Percentiles rank a stretch among this genome's conserved stretches.
These are phyloP conservation scores for Ogataea ramenticola DNA, from an alignment of 805 yeast genomes.

Conservation along the genomic window DNA sequence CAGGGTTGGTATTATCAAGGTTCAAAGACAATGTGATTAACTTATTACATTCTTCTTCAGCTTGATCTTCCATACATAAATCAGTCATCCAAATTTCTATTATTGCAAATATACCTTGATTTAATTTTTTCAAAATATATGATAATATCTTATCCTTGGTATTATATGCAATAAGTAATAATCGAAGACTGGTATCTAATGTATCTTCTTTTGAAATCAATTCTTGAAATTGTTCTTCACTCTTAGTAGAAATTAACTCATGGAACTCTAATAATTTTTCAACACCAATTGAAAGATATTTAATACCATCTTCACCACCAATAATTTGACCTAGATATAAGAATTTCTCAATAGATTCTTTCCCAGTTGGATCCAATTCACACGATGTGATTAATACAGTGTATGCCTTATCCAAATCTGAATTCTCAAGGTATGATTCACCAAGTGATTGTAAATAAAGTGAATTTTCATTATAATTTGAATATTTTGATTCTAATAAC, in stretches of 20 bases:
- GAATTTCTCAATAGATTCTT: constrained; percentile 70
- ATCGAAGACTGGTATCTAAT: constrained; percentile 14
- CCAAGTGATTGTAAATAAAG: constrained; percentile 52
- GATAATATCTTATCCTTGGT: constrained; percentile 20
- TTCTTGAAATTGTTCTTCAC: constrained; percentile 8
- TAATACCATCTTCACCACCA: constrained; percentile 74
- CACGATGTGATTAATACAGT: constrained; percentile 52
- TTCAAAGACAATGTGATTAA: constrained; percentile 59
- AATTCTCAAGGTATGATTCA: constrained; percentile 72
- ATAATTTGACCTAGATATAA: constrained; percentile 85
- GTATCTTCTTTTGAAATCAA: constrained; percentile 1
- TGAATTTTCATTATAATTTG: constrained; percentile 34
- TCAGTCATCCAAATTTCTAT: constrained; percentile 98
- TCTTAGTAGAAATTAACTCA: constrained; percentile 11
- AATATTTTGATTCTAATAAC: constrained; percentile 31
- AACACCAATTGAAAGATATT: constrained; percentile 56
- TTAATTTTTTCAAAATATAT: constrained; percentile 49
- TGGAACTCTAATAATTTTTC: constrained; percentile 31
- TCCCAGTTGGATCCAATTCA: constrained; percentile 61
- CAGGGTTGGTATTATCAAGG: constrained; percentile 59
- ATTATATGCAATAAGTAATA: constrained; percentile 22
- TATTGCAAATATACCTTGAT: constrained; percentile 74
- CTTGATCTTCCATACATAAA: constrained; percentile 87
- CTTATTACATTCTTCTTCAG: constrained; percentile 73
- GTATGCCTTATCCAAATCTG: constrained; percentile 75